Evolutionary conservation across 139 green algal genomes (phyloP).

Genomic region (Closterium sp.): DNA sequence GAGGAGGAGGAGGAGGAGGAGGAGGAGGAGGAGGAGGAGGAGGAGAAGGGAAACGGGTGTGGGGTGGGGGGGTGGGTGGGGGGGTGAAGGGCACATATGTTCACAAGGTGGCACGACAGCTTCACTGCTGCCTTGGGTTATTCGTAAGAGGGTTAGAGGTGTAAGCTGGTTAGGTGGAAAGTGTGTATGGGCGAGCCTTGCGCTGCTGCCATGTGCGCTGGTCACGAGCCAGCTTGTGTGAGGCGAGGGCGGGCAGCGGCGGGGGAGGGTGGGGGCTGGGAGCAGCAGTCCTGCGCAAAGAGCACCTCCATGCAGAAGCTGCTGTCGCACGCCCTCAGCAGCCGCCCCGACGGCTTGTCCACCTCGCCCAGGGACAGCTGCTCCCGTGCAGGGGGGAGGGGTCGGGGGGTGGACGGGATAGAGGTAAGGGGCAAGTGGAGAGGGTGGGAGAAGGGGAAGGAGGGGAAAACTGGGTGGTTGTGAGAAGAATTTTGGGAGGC

Average conservation of each 20-base stretch:
- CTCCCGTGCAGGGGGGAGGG: too few relatives aligned
- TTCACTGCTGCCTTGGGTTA: too few relatives aligned
- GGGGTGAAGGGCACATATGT: too few relatives aligned
- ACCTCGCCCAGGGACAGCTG: background rate
- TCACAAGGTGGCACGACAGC: too few relatives aligned
- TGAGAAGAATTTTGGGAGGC: background rate
- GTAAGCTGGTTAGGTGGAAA: too few relatives aligned
- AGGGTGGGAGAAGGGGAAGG: background rate
- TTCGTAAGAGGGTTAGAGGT: too few relatives aligned
- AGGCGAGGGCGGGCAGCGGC: background rate
- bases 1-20: too few relatives aligned
- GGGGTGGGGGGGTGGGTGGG: too few relatives aligned
- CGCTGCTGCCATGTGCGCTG: too few relatives aligned
- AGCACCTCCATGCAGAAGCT: background rate
- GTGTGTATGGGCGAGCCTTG: too few relatives aligned
- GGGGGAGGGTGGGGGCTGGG: background rate
- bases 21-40: too few relatives aligned
- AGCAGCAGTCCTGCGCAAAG: background rate
- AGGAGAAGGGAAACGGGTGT: too few relatives aligned
- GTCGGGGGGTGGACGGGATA: background rate
- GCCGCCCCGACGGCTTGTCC: background rate
- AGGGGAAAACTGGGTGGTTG: background rate
- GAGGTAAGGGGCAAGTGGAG: background rate
- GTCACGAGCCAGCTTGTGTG: background rate
- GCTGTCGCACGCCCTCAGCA: background rate